Conservation (phyloP, 768 basidiomycete species). For the Mycena kentingensis region DNA sequence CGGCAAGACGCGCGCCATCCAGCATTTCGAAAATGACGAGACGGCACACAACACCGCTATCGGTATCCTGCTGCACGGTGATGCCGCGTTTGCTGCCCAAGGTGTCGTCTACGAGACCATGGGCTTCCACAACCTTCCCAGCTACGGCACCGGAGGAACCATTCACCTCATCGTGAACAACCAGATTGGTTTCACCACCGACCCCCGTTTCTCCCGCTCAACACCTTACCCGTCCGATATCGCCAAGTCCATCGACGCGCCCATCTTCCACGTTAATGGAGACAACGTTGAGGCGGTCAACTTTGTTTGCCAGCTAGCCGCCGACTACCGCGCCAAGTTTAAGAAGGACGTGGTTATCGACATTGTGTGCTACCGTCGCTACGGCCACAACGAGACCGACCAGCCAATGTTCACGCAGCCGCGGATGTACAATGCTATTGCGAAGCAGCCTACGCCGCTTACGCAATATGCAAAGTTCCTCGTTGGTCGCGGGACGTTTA, state of each 20-base stretch:
- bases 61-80: slow-evolving; percentile 95
- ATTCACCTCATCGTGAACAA: slow-evolving; percentile 99
- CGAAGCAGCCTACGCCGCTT: slow-evolving; percentile 88
- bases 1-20: slow-evolving; percentile 96
- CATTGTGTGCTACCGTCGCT: slow-evolving; percentile 97
- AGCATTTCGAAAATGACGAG: slow-evolving; percentile 92
- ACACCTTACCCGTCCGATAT: slow-evolving; percentile 98
- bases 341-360: slow-evolving; percentile 99
- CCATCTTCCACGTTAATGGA: slow-evolving; percentile 99
- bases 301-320: slow-evolving; percentile 97
- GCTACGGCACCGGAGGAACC: slow-evolving; percentile 96
- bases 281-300: slow-evolving; percentile 98
- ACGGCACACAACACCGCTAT: slow-evolving; percentile 80
- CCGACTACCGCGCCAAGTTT: slow-evolving; percentile 97
- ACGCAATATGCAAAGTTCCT: slow-evolving; percentile 92
- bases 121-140: slow-evolving; percentile 94
- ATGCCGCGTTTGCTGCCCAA: slow-evolving; percentile 98
- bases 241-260: slow-evolving; percentile 96
- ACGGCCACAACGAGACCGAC: slow-evolving; percentile 99
- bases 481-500: slow-evolving; percentile 89
- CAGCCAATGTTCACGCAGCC: slow-evolving; percentile 99
- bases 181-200: slow-evolving; percentile 99
- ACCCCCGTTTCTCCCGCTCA: slow-evolving; percentile 95
- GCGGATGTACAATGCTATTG: slow-evolving; percentile 96
- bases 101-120: slow-evolving; percentile 99